Conservation (phyloP, 78 protist species). For the Protostelium mycophagum region DNA sequence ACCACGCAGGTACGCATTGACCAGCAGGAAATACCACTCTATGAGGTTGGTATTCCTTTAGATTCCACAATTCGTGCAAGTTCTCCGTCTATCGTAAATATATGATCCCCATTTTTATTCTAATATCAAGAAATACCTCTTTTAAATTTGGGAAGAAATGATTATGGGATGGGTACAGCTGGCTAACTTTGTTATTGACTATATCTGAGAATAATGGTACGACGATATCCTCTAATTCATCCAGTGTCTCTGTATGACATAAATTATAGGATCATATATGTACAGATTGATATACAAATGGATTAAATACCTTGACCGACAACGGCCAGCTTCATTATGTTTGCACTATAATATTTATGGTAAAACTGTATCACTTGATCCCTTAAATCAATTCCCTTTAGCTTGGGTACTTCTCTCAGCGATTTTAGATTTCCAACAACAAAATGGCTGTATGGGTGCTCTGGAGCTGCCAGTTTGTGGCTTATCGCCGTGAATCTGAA, state of each 20-base stretch:
- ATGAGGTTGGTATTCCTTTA: background rate
- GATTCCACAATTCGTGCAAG: background rate
- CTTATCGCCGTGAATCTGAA: background rate
- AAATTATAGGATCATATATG: background rate
- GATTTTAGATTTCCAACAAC: conserved; percentile 25
- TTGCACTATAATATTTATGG: conserved; percentile 24
- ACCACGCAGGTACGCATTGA: background rate
- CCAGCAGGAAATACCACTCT: background rate
- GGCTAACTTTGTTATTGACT: conserved; percentile 9
- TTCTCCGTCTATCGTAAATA: background rate
- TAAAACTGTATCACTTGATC: conserved; percentile 24
- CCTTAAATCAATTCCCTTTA: background rate
- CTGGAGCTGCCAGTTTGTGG: background rate
- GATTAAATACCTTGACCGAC: conserved; percentile 14
- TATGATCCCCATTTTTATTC: background rate
- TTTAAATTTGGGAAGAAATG: background rate
- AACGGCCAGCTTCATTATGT: conserved; percentile 24
- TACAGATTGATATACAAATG: too few species aligned
- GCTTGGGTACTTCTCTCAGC: background rate
- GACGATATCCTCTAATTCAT: conserved; percentile 17
- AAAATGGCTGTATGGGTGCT: conserved; percentile 24
- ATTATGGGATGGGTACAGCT: background rate
- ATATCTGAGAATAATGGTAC: conserved; percentile 10
- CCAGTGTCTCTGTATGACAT: conserved; percentile 20
- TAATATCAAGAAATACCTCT: background rate